A percentile compares a stretch with the other conserved stretches of the same genome.
Conservation (phyloP, 345 rosid genomes). For the Hibiscus syriacus region DNA sequence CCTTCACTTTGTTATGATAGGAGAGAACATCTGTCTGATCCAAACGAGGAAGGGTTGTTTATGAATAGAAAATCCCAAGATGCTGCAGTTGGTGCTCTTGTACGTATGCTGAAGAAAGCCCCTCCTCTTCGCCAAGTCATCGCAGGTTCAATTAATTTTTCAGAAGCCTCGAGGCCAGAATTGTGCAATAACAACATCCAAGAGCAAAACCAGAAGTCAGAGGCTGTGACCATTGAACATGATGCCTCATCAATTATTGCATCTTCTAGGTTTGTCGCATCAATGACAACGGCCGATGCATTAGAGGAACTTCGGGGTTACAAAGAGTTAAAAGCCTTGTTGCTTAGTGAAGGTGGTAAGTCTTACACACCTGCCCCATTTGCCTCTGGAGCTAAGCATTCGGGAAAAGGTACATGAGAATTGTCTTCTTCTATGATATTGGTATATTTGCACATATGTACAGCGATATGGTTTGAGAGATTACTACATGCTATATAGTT, state of each 20-base stretch:
- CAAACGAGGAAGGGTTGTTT: conserved; percentile 33
- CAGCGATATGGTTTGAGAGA: no score
- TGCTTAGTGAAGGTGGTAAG: conserved; percentile 44
- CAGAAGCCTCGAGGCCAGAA: conserved; percentile 29
- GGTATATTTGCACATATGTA: conserved; percentile 18
- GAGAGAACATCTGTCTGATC: conserved; percentile 34
- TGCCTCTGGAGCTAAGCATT: conserved; percentile 14
- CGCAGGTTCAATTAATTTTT: conserved; percentile 19
- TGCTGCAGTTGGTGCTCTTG: conserved; percentile 90
- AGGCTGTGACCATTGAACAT: conserved; percentile 21
- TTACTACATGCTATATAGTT: no score
- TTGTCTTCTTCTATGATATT: conserved; percentile 2
- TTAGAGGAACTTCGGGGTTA: conserved; percentile 71
- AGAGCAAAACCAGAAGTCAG: conserved; percentile 18
- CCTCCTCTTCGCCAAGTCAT: conserved; percentile 70
- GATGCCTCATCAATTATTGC: conserved; percentile 28
- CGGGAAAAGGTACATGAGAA: conserved; percentile 12
- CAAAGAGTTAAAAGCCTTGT: conserved; percentile 53
- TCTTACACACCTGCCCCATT: conserved; percentile 17
- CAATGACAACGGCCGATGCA: conserved; percentile 83
- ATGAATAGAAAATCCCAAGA: conserved; percentile 60
- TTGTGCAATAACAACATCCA: conserved; percentile 17
- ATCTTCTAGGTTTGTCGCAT: conserved; percentile 40
- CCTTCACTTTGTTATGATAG: conserved; percentile 37
- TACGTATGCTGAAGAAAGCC: conserved; percentile 78